These are phyloP conservation scores for Rhizophagus sp. DNA, from an alignment of 192 early-diverging fungal genomes.

Conservation along the genomic window DNA sequence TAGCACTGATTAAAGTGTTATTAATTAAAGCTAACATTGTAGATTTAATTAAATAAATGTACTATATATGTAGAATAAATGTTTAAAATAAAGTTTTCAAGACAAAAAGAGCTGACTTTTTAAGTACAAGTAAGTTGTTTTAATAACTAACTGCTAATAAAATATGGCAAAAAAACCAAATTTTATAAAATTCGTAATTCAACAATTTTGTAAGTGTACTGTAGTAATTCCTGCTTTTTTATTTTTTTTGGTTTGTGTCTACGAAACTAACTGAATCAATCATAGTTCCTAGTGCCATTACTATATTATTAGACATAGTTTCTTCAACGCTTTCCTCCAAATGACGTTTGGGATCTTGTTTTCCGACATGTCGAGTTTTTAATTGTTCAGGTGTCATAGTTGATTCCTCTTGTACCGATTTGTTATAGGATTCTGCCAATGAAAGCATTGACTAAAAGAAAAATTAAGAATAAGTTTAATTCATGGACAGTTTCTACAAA, in stretches of 20 bases:
- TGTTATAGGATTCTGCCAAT: conserved; percentile 94
- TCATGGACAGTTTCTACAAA: not conserved
- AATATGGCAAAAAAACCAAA: too few species aligned
- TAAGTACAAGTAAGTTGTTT: too few species aligned
- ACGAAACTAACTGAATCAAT: conserved; percentile 72
- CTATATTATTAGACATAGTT: conserved; percentile 95
- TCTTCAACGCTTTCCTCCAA: conserved; percentile 90
- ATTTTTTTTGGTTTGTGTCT: not conserved
- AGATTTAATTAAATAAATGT: too few species aligned
- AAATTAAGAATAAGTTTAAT: not conserved
- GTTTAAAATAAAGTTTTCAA: too few species aligned
- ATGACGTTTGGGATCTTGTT: conserved; percentile 99
- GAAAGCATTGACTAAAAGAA: conserved; percentile 74
- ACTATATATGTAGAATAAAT: too few species aligned
- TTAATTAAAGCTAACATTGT: too few species aligned
- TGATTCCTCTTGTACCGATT: conserved; percentile 96
- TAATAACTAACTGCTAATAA: too few species aligned
- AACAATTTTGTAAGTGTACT: too few species aligned
- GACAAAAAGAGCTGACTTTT: too few species aligned
- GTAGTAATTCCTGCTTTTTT: too few species aligned
- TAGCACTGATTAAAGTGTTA: too few species aligned
- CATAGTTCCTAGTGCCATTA: conserved; percentile 92
- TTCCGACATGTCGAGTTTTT: conserved; percentile 98
- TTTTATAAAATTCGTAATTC: too few species aligned
- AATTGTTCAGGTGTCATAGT: conserved; percentile 92